Percentiles rank a stretch among this genome's conserved stretches.
Evolutionary conservation across 352 stramenopile genomes (phyloP).

Genomic region (Globisporangium paroecandrum): DNA sequence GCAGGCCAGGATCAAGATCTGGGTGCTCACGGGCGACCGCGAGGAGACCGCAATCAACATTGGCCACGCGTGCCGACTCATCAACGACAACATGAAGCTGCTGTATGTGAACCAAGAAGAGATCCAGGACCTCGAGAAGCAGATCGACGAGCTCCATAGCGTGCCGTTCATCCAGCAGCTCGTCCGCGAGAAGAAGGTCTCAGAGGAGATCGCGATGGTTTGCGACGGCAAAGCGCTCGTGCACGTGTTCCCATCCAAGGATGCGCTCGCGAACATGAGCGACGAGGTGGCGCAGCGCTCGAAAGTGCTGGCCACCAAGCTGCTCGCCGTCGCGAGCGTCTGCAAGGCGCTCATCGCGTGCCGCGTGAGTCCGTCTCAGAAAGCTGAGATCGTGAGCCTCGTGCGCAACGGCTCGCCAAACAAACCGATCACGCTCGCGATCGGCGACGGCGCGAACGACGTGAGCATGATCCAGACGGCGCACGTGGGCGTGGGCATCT

Average conservation of each 20-base stretch:
- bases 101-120: slow-evolving; percentile 61
- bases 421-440: slow-evolving; percentile 87
- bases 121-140: slow-evolving; percentile 32
- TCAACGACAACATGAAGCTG: slow-evolving; percentile 67
- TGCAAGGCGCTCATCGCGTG: slow-evolving; percentile 83
- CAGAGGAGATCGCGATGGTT: slow-evolving; percentile 57
- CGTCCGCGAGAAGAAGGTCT: slow-evolving; percentile 27
- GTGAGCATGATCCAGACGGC: slow-evolving; percentile 98
- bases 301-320: slow-evolving; percentile 32
- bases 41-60: slow-evolving; percentile 98
- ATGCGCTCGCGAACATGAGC: slow-evolving; percentile 38
- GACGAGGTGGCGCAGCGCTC: slow-evolving; percentile 24
- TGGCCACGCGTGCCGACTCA: slow-evolving; percentile 81
- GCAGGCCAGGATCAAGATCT: slow-evolving; percentile 96
- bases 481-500: slow-evolving; percentile 97
- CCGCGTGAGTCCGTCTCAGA: slow-evolving; percentile 80
- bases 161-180: slow-evolving; percentile 42
- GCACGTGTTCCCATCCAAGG: slow-evolving; percentile 61
- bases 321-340: slow-evolving; percentile 50
- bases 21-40: slow-evolving; percentile 98
- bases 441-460: slow-evolving; percentile 94
- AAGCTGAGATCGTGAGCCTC: slow-evolving; percentile 73
- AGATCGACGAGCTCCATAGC: slow-evolving; percentile 46
- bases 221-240: slow-evolving; percentile 65
- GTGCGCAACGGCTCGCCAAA: slow-evolving; percentile 40